Percentiles rank a stretch among this genome's conserved stretches.
Evolutionary conservation across 202 grass and related monocot genomes (phyloP).

Genomic region (Musa balbisiana): DNA sequence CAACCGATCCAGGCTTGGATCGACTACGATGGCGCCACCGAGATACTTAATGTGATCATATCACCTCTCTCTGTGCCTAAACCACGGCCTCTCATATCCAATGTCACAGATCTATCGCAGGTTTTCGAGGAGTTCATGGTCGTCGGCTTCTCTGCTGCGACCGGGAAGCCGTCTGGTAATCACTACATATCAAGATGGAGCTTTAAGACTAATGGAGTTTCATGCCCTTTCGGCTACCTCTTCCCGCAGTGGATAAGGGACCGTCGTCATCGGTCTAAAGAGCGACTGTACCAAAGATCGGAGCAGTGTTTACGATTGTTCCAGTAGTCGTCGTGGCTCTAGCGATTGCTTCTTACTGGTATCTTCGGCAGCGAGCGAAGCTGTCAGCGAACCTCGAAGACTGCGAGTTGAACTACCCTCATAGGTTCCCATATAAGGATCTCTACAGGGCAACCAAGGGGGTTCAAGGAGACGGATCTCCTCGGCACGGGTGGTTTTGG

Average conservation of each 20-base stretch:
- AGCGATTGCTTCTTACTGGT: neutral
- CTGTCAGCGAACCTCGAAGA: conserved; percentile 23
- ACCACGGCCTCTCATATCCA: conserved; percentile 36
- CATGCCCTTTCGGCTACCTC: conserved; percentile 19
- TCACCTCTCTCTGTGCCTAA: conserved; percentile 13
- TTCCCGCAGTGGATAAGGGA: neutral
- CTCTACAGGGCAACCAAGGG: conserved; percentile 29
- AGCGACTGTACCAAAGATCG: neutral
- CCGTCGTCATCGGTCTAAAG: neutral
- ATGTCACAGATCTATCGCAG: conserved; percentile 24
- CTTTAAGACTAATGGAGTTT: conserved; percentile 26
- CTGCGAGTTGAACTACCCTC: conserved; percentile 31
- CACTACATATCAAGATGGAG: conserved; percentile 45
- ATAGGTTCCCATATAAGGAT: conserved; percentile 39
- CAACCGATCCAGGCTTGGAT: conserved; percentile 44
- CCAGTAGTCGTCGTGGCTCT: neutral
- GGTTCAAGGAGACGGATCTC: conserved; percentile 19
- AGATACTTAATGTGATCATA: too few species aligned
- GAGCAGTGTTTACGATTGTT: conserved; percentile 15
- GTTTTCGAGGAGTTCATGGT: conserved; percentile 39
- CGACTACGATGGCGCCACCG: too few species aligned
- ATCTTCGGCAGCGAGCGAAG: conserved; percentile 6
- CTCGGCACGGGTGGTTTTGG: conserved; percentile 31
- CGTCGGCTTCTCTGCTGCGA: conserved; percentile 39
- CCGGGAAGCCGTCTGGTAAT: conserved; percentile 18